Evolutionary conservation across 805 yeast genomes (phyloP).

Genomic region (Lipomyces sp.): DNA sequence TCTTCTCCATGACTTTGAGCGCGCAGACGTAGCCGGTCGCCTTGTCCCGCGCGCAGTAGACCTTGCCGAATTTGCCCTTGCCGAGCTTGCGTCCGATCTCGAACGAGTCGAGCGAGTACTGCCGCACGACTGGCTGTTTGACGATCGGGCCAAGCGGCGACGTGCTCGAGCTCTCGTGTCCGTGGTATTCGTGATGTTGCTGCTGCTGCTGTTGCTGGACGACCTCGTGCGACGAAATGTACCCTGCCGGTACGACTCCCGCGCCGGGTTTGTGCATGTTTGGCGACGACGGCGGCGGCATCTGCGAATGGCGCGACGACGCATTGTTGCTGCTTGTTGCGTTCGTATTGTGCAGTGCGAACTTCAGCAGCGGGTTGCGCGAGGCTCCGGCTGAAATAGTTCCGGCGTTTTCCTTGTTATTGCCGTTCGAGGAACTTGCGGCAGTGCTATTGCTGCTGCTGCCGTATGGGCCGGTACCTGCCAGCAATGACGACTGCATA

Average conservation of each 20-base stretch:
- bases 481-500: background rate
- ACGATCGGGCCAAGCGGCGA: constrained; percentile 8
- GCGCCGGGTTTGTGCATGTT: constrained; percentile 22
- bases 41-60: constrained; percentile 80
- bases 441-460: background rate
- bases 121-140: constrained; percentile 23
- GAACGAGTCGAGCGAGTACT: constrained; percentile 58
- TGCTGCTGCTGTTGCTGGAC: constrained; percentile 5
- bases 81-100: constrained; percentile 87
- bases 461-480: background rate
- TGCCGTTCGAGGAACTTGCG: background rate
- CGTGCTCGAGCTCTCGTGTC: no score
- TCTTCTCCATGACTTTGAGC: constrained; percentile 83
- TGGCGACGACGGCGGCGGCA: constrained; percentile 28
- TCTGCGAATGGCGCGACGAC: constrained; percentile 14
- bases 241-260: constrained; percentile 13
- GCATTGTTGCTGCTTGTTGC: background rate
- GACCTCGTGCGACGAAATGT: constrained; percentile 20
- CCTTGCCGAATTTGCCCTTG: constrained; percentile 90
- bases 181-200: background rate
- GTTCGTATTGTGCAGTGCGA: constrained; percentile 22
- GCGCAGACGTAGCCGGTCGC: constrained; percentile 80
- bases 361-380: constrained; percentile 27
- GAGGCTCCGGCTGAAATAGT: constrained; percentile 11
- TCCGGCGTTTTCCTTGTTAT: constrained; percentile 18